phyloP scores from a whole-genome alignment of 2,329 filamentous ascomycete genomes.

The Cladosporium sp. region DNA sequence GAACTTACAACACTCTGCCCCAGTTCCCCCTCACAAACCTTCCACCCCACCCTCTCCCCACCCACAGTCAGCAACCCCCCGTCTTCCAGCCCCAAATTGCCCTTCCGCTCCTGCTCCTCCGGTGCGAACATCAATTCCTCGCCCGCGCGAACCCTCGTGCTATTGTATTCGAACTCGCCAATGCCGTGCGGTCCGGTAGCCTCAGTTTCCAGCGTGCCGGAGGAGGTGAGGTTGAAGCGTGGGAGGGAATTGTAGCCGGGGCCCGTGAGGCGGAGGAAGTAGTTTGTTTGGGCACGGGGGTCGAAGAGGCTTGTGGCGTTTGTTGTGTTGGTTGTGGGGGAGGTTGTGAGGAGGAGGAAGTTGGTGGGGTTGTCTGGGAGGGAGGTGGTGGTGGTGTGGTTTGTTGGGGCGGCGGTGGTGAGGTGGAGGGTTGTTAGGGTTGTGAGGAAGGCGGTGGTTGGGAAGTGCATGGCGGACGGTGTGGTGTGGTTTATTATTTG shows the following conservation, averaged over 20 bases:
- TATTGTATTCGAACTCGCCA: constrained; percentile 30
- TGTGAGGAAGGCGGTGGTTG: constrained; percentile 1
- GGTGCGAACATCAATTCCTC: constrained; percentile 32
- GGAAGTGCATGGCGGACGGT: not conserved
- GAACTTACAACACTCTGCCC: constrained; percentile 31
- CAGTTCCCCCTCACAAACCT: constrained; percentile 32
- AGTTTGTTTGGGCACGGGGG: constrained; percentile 29
- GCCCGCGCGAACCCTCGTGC: constrained; percentile 25
- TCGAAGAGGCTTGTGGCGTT: constrained; percentile 37
- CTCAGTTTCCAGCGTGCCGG: constrained; percentile 31
- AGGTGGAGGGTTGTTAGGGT: constrained; percentile 1
- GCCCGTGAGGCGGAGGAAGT: constrained; percentile 35
- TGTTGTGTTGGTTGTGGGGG: constrained; percentile 26
- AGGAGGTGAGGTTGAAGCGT: constrained; percentile 32
- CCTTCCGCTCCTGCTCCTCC: constrained; percentile 22
- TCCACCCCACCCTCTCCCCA: constrained; percentile 35
- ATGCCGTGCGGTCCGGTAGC: constrained; percentile 27
- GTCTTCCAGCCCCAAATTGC: constrained; percentile 31
- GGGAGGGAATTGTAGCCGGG: constrained; percentile 37
- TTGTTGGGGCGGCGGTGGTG: constrained; percentile 14
- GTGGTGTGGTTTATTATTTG: too few relatives aligned
- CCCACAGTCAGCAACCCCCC: constrained; percentile 36
- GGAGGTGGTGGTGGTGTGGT: constrained; percentile 8
- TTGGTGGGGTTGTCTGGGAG: constrained; percentile 17
- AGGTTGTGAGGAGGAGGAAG: constrained; percentile 39